These are phyloP conservation scores for Aureoboletus auriporus DNA, from an alignment of 768 basidiomycete genomes.

Conservation along the genomic window DNA sequence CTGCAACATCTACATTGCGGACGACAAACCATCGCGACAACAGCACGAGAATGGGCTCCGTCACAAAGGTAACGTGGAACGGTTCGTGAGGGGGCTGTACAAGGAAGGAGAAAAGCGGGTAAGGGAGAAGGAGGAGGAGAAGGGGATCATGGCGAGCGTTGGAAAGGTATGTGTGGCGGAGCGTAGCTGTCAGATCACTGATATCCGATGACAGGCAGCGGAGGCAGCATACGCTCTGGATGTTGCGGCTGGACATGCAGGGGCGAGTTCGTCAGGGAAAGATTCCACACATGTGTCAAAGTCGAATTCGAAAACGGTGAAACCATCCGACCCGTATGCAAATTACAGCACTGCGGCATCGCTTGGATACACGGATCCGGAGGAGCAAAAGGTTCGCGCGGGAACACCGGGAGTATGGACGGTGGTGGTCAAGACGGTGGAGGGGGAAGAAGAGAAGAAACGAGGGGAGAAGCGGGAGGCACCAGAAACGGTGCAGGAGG, in stretches of 20 bases:
- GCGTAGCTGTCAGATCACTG: background rate
- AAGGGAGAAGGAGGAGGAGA: constrained; percentile 82
- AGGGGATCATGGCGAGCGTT: constrained; percentile 79
- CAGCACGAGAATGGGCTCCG: constrained; percentile 92
- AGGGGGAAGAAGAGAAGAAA: background rate
- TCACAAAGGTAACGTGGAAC: constrained; percentile 92
- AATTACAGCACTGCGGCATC: constrained; percentile 89
- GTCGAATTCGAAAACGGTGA: constrained; percentile 41
- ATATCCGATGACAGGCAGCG: constrained; percentile 52
- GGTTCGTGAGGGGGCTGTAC: constrained; percentile 90
- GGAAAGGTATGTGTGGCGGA: constrained; percentile 53
- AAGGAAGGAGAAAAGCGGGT: constrained; percentile 87
- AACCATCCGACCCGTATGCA: constrained; percentile 62
- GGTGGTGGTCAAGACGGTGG: constrained; percentile 37
- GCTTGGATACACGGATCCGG: constrained; percentile 76
- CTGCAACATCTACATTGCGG: constrained; percentile 94
- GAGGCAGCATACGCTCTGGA: constrained; percentile 77
- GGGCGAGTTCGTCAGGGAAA: constrained; percentile 11
- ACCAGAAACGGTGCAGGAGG: constrained; percentile 46
- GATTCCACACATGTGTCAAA: constrained; percentile 13
- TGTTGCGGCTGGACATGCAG: constrained; percentile 61
- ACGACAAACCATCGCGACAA: constrained; percentile 87
- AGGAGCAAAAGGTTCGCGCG: constrained; percentile 55
- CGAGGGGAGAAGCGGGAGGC: constrained; percentile 33
- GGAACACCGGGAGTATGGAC: constrained; percentile 81